These are phyloP conservation scores for Dalbergia oliveri DNA, from an alignment of 306 rosid genomes.

Conservation along the genomic window DNA sequence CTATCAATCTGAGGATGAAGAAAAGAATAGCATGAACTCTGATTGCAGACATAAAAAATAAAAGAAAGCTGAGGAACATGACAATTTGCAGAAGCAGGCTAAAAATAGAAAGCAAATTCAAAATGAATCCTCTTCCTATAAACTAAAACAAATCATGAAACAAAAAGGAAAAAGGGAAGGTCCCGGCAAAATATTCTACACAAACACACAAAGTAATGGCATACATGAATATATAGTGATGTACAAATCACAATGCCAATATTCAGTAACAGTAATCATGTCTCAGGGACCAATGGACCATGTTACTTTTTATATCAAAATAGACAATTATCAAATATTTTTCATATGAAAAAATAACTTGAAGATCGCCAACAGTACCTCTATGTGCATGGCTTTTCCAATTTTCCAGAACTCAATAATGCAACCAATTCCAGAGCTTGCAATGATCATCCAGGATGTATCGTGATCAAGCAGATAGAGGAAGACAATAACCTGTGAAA, in stretches of 20 bases:
- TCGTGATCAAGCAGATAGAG: constrained; percentile 94
- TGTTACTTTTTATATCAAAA: constrained; percentile 13
- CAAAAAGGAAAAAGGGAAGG: background rate
- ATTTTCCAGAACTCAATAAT: constrained; percentile 98
- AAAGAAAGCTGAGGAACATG: background rate
- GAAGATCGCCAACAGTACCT: constrained; percentile 61
- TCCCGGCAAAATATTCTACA: constrained; percentile 6
- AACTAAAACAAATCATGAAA: constrained; percentile 15
- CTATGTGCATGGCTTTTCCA: constrained; percentile 99
- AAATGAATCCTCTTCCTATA: constrained; percentile 6
- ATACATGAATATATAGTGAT: constrained; percentile 5
- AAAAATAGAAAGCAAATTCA: background rate
- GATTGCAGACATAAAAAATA: constrained; percentile 19
- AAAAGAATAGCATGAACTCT: constrained; percentile 19
- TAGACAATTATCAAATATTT: constrained; percentile 23
- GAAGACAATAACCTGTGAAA: constrained; percentile 87
- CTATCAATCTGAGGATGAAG: constrained; percentile 78
- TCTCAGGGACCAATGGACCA: background rate
- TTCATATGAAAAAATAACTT: too few species aligned
- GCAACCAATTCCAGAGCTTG: constrained; percentile 94
- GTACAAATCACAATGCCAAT: too few species aligned
- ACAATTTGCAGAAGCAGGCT: constrained; percentile 15
- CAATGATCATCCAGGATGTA: constrained; percentile 99
- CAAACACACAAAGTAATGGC: background rate
- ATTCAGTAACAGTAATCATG: background rate